These are phyloP conservation scores for Herpetomonas muscarum DNA, from an alignment of 208 protist species.

Conservation along the genomic window DNA sequence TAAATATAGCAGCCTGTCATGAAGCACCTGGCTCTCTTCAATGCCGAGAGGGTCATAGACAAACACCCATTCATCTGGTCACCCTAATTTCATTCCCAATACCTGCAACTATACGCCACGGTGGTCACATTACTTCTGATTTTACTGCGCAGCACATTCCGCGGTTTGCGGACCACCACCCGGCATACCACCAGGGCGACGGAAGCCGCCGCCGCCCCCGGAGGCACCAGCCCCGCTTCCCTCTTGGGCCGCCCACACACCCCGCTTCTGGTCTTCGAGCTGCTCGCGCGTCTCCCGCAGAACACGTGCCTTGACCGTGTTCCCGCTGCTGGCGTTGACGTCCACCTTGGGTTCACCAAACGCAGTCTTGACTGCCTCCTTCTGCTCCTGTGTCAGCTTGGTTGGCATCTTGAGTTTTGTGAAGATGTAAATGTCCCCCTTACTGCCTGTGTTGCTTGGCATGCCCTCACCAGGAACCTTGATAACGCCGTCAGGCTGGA, in stretches of 20 bases:
- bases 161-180: conserved; percentile 36
- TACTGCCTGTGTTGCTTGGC: conserved; percentile 56
- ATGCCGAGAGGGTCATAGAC: too few relatives aligned
- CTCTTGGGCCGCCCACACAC: conserved; percentile 59
- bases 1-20: too few relatives aligned
- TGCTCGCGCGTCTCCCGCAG: conserved; percentile 72
- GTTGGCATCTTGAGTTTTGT: conserved; percentile 74
- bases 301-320: conserved; percentile 70
- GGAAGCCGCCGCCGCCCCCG: conserved; percentile 23
- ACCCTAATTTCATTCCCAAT: too few relatives aligned
- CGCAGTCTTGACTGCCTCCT: conserved; percentile 54
- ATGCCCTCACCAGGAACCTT: conserved; percentile 85
- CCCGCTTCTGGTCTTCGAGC: conserved; percentile 72
- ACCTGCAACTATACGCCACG: too few relatives aligned
- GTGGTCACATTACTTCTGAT: neutral
- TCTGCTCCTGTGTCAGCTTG: conserved; percentile 64
- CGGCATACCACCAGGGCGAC: conserved; percentile 17
- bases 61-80: too few relatives aligned
- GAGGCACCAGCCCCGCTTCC: conserved; percentile 20
- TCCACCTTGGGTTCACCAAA: conserved; percentile 52
- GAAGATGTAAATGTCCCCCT: conserved; percentile 85
- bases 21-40: too few relatives aligned
- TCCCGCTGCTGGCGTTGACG: conserved; percentile 30
- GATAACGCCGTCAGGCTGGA: conserved; percentile 76
- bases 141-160: conserved; percentile 74